Evolutionary conservation across 495 filamentous ascomycete species (phyloP).

Genomic region (Penicillium samsonianum): DNA sequence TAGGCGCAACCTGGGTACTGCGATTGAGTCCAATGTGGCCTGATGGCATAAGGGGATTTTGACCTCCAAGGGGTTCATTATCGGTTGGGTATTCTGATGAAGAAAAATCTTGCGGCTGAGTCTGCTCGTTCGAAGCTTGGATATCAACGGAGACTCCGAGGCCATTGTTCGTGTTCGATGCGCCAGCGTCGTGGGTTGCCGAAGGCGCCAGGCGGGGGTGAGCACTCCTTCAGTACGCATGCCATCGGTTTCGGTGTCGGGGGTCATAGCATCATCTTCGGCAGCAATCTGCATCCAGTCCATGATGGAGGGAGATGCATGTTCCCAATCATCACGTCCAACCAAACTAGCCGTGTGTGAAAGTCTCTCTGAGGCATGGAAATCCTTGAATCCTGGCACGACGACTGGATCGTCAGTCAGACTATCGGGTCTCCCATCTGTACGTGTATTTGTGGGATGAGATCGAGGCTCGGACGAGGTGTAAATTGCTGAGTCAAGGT

Average conservation of each 20-base stretch:
- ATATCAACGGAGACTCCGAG: slow-evolving; percentile 45
- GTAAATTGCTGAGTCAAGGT: slow-evolving; percentile 19
- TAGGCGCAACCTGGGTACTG: slow-evolving; percentile 34
- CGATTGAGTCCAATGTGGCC: background rate
- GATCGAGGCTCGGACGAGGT: slow-evolving; percentile 24
- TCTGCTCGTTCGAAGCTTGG: slow-evolving; percentile 29
- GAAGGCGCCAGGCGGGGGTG: slow-evolving; percentile 26
- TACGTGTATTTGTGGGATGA: slow-evolving; percentile 9
- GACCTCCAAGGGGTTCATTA: background rate
- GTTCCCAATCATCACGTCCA: slow-evolving; percentile 53
- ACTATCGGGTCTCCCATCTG: slow-evolving; percentile 27
- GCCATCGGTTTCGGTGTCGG: slow-evolving; percentile 20
- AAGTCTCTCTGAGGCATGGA: slow-evolving; percentile 22
- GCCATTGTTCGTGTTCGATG: slow-evolving; percentile 20
- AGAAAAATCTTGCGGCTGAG: slow-evolving; percentile 28
- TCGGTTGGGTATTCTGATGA: background rate
- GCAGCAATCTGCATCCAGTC: slow-evolving; percentile 56
- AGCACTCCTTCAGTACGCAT: slow-evolving; percentile 17
- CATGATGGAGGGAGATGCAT: slow-evolving; percentile 57
- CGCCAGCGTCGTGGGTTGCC: slow-evolving; percentile 13
- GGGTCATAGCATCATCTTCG: slow-evolving; percentile 35
- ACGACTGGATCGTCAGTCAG: slow-evolving; percentile 43
- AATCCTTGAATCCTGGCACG: slow-evolving; percentile 31
- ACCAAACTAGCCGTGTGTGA: slow-evolving; percentile 47
- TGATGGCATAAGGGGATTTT: background rate